These are phyloP conservation scores for Spongospora subterranea DNA, from an alignment of 208 protist genomes.

Conservation along the genomic window DNA sequence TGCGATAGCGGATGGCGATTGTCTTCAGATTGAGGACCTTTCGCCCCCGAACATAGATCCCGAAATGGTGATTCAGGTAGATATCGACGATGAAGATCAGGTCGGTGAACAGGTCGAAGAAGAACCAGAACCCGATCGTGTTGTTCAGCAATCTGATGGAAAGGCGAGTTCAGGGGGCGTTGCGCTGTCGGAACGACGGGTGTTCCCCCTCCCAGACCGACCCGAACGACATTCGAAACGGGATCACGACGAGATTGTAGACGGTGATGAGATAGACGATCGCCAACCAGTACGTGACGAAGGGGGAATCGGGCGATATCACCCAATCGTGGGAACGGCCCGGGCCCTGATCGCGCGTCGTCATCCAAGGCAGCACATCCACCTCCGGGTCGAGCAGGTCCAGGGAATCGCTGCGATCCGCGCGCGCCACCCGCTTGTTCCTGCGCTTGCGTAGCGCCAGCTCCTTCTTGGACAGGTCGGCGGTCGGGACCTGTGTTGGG, in stretches of 20 bases:
- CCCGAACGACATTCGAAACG: slow-evolving; percentile 49
- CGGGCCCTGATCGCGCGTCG: no score
- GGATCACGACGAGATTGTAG: slow-evolving; percentile 32
- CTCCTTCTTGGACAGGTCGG: slow-evolving; percentile 51
- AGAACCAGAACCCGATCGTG: slow-evolving; percentile 51
- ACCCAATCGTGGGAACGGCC: no score
- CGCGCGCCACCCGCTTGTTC: not conserved
- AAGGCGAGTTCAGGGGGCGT: no score
- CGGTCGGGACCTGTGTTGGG: not conserved
- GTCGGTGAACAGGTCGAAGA: slow-evolving; percentile 54
- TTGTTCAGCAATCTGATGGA: slow-evolving; percentile 14
- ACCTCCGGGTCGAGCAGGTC: slow-evolving; percentile 43
- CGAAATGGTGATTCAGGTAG: slow-evolving; percentile 18
- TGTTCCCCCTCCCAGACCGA: not conserved
- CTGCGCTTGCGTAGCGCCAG: not conserved
- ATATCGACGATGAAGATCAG: slow-evolving; percentile 7
- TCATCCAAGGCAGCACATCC: slow-evolving; percentile 1
- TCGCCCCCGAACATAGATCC: not conserved
- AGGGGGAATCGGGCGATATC: not conserved
- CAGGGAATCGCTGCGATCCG: not conserved
- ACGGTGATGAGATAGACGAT: slow-evolving; percentile 52
- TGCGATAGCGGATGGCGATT: not conserved
- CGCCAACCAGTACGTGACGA: slow-evolving; percentile 54
- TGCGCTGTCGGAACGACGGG: not conserved
- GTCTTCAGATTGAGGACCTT: slow-evolving; percentile 49